phyloP scores from a whole-genome alignment of 306 rosid genomes.

The Vigna reflexopilosa region DNA sequence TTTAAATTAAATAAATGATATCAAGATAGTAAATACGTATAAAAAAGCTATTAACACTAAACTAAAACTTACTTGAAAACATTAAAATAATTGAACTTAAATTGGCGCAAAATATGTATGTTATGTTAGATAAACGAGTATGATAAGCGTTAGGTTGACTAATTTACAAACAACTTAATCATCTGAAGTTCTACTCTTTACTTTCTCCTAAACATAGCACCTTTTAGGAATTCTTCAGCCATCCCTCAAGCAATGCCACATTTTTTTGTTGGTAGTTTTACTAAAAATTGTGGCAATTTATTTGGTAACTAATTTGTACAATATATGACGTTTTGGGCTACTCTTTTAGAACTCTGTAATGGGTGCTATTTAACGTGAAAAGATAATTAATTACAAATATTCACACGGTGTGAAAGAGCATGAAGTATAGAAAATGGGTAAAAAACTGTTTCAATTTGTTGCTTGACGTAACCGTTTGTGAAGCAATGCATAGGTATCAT shows the following conservation, averaged over 20 bases:
- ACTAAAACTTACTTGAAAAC: no score
- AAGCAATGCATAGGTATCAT: constrained; percentile 66
- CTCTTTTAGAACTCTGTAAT: no score
- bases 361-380: not conserved
- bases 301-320: constrained; percentile 27
- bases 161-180: not conserved
- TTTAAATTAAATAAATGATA: no score
- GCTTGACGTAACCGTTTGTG: constrained; percentile 62
- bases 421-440: constrained; percentile 6
- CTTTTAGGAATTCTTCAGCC: not conserved
- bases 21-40: no score
- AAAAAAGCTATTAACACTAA: no score
- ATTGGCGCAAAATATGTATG: not conserved
- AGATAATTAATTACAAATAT: constrained; percentile 20
- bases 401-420: not conserved
- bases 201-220: not conserved
- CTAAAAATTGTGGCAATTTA: not conserved
- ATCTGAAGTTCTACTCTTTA: not conserved
- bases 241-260: not conserved
- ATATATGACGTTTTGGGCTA: not conserved
- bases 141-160: not conserved
- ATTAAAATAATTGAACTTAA: no score
- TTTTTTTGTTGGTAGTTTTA: not conserved
- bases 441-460: constrained; percentile 41
- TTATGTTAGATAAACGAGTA: not conserved